Percentiles rank a stretch among this genome's conserved stretches.
Conservation (phyloP, 495 filamentous ascomycete genomes). For the Hypoxylon lenormandii region DNA sequence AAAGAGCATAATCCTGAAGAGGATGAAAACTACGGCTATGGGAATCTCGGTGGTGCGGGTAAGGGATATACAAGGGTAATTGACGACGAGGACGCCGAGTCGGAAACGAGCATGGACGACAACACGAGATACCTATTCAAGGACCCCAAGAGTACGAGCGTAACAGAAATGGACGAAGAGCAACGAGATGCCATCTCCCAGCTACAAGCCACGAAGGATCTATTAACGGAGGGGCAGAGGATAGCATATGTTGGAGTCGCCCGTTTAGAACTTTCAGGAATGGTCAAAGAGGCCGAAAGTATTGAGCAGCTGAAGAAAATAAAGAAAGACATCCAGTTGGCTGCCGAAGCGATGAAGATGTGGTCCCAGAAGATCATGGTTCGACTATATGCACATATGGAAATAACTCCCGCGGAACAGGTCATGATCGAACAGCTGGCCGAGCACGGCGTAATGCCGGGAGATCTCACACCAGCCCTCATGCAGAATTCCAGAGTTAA, state of each 20-base stretch:
- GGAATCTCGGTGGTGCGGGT: slow-evolving; percentile 82
- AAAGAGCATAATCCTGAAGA: slow-evolving; percentile 77
- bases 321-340: slow-evolving; percentile 76
- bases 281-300: slow-evolving; percentile 74
- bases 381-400: slow-evolving; percentile 93
- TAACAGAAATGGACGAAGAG: slow-evolving; percentile 72
- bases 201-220: slow-evolving; percentile 93
- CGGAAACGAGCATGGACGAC: slow-evolving; percentile 94
- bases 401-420: slow-evolving; percentile 88
- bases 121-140: slow-evolving; percentile 97
- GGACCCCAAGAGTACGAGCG: slow-evolving; percentile 68
- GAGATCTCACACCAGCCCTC: slow-evolving; percentile 82
- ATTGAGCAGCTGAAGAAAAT: slow-evolving; percentile 66
- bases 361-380: slow-evolving; percentile 99
- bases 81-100: slow-evolving; percentile 92
- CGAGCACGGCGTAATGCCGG: slow-evolving; percentile 86
- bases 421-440: slow-evolving; percentile 98
- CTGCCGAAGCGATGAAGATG: slow-evolving; percentile 84
- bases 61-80: slow-evolving; percentile 95
- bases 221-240: slow-evolving; percentile 93
- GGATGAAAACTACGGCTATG: slow-evolving; percentile 77
- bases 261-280: slow-evolving; percentile 78
- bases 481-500: slow-evolving; percentile 95
- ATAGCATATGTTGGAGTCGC: slow-evolving; percentile 96
- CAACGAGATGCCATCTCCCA: slow-evolving; percentile 85